Evolutionary conservation across 73 alveolate species (phyloP).

Genomic region (Paramecium sonneborni): DNA sequence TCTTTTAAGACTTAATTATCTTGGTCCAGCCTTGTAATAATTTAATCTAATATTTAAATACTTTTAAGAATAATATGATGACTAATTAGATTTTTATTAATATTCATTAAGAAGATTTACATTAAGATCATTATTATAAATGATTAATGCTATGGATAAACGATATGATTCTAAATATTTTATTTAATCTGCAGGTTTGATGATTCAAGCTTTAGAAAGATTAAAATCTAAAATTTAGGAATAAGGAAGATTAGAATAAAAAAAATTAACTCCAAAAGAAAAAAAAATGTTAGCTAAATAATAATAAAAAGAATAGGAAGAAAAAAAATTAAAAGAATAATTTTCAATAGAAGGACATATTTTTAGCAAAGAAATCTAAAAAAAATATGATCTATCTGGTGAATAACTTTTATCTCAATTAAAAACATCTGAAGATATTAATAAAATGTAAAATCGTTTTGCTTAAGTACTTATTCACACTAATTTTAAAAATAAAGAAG

Average conservation of each 20-base stretch:
- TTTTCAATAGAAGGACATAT: slow-evolving; percentile 44
- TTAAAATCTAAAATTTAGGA: background rate
- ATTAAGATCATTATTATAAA: slow-evolving; percentile 70
- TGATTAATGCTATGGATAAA: slow-evolving; percentile 72
- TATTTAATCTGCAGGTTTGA: slow-evolving; percentile 61
- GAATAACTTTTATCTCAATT: background rate
- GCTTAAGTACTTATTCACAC: slow-evolving; percentile 57
- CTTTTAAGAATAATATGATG: slow-evolving; percentile 86
- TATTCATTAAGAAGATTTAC: slow-evolving; percentile 87
- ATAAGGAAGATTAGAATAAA: background rate
- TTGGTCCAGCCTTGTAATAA: slow-evolving; percentile 80
- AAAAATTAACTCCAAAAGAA: slow-evolving; percentile 49
- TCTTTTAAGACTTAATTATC: slow-evolving; percentile 77
- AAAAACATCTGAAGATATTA: background rate
- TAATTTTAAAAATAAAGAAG: background rate
- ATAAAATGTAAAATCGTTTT: background rate
- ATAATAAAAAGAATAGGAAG: slow-evolving; percentile 32
- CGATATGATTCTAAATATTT: slow-evolving; percentile 64
- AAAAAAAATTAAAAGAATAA: background rate
- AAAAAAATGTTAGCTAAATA: slow-evolving; percentile 59
- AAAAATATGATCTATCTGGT: slow-evolving; percentile 58
- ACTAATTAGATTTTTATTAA: slow-evolving; percentile 88
- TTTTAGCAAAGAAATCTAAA: slow-evolving; percentile 14
- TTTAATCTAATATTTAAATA: slow-evolving; percentile 84
- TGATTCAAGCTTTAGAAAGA: slow-evolving; percentile 43